Base-by-base conservation (phyloP, 306 rosid species). In the Cotoneaster glaucophyllus region DNA sequence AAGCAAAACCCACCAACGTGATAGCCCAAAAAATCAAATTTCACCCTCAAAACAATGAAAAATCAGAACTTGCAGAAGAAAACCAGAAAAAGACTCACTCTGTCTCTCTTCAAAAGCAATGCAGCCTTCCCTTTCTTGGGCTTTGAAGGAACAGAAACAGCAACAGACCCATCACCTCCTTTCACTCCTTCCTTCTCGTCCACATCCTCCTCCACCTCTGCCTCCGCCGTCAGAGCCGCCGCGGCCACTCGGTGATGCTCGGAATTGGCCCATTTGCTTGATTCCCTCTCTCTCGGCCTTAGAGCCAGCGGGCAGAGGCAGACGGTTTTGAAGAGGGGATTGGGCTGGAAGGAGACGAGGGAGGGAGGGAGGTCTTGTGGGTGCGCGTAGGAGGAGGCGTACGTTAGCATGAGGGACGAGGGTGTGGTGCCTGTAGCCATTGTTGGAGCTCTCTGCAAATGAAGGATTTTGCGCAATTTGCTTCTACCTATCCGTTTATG, bases 71-170 rank as follows among this genome's bases (percentile, higher is more conserved):
- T 14, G 15, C 10, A 41, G 8, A 73, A 8, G 1, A 29, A 63
- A 84, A 50, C 28, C 17, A 59, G 12, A 67, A 61, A 41, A 73
- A 11, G 50, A 57, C 84, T 75, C 83, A 95, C 99, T 84, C 98
- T 88, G 9, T 95, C 99, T 73, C 97, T 88, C 88, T 92, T 92
- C 70, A 95, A 91, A 71, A 71, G 92, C 85, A 95, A 86, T 67
- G 99, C 98, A 43, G 97, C 93, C 77, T 95, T 95, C 53, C 98
- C 99, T 62, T 83, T 90, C 87, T 89, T 92, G 11, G 97, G 98
- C 75, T 92, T 95, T 9, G 84, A 56, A 21, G 61, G 58, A 21
- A 80, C 25, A 34, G 75, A 4, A 66, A 71, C 76, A 4, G 86
- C 4, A 17, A 67, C 64, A 3, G 86, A 34, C 11, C 45, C 85